These are phyloP conservation scores for Podila verticillata DNA, from an alignment of 192 early-diverging fungal genomes.

Conservation along the genomic window DNA sequence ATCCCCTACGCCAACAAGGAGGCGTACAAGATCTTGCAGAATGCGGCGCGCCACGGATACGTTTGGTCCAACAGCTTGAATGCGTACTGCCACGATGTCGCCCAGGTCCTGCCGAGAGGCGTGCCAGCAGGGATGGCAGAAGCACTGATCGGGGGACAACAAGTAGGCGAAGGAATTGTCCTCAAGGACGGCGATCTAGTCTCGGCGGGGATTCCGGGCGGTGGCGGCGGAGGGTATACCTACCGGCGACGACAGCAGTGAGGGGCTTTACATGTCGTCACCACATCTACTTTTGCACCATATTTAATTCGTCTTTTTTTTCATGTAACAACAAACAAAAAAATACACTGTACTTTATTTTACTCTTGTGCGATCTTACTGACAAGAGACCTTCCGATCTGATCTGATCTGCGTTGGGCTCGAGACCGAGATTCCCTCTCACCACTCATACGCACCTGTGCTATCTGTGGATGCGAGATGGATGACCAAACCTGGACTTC, in stretches of 20 bases:
- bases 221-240: constrained; percentile 44
- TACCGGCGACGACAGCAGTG: constrained; percentile 29
- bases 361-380: no score
- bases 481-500: no score
- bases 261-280: neutral
- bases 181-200: constrained; percentile 46
- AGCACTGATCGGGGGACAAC: constrained; percentile 40
- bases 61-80: constrained; percentile 62
- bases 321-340: neutral
- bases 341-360: no score
- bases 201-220: constrained; percentile 32
- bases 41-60: constrained; percentile 56
- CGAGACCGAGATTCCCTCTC: no score
- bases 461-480: no score
- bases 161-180: constrained; percentile 42
- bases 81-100: constrained; percentile 51
- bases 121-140: constrained; percentile 49
- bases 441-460: no score
- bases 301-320: no score
- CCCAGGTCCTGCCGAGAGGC: constrained; percentile 39
- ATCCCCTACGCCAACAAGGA: constrained; percentile 71
- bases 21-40: constrained; percentile 62
- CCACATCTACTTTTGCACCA: neutral
- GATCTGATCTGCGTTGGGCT: no score
- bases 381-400: no score